Percentiles rank a stretch among this genome's conserved stretches.
These are phyloP conservation scores for Diaporthe aspalathi DNA, from an alignment of 2,329 filamentous ascomycete genomes.

Conservation along the genomic window DNA sequence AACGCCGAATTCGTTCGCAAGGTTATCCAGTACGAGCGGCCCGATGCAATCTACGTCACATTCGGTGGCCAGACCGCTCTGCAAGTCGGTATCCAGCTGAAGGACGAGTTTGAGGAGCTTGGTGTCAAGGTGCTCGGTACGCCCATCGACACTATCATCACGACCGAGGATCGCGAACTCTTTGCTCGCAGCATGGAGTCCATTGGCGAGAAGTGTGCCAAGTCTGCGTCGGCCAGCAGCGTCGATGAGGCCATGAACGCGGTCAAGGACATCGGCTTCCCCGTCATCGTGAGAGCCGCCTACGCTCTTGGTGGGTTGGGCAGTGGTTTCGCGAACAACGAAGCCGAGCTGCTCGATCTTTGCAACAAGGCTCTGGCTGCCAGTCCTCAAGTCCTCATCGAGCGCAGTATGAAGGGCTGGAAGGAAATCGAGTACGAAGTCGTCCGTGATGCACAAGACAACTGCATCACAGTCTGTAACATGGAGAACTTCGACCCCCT, in stretches of 20 bases:
- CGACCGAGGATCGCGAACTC: conserved; percentile 96
- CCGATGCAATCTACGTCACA: conserved; percentile 96
- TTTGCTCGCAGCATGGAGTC: conserved; percentile 99
- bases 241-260: conserved; percentile 89
- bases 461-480: conserved; percentile 99
- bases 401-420: conserved; percentile 99
- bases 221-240: conserved; percentile 91
- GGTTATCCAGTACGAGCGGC: conserved; percentile 93
- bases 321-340: conserved; percentile 93
- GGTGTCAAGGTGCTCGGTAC: conserved; percentile 96
- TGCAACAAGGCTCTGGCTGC: conserved; percentile 96
- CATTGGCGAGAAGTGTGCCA: conserved; percentile 97
- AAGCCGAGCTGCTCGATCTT: conserved; percentile 83
- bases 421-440: conserved; percentile 99
- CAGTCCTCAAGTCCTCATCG: conserved; percentile 95
- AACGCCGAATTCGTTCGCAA: conserved; percentile 98
- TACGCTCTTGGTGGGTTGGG: conserved; percentile 96
- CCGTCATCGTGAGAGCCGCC: conserved; percentile 95
- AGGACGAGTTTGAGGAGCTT: conserved; percentile 93
- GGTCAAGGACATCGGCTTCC: conserved; percentile 92
- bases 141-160: conserved; percentile 97
- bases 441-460: conserved; percentile 95
- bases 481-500: conserved; percentile 99
- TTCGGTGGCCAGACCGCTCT: conserved; percentile 98
- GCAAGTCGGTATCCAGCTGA: conserved; percentile 96